phyloP scores from a whole-genome alignment of 108 stramenopile genomes.

The Pseudonitzschia delicatissima region DNA sequence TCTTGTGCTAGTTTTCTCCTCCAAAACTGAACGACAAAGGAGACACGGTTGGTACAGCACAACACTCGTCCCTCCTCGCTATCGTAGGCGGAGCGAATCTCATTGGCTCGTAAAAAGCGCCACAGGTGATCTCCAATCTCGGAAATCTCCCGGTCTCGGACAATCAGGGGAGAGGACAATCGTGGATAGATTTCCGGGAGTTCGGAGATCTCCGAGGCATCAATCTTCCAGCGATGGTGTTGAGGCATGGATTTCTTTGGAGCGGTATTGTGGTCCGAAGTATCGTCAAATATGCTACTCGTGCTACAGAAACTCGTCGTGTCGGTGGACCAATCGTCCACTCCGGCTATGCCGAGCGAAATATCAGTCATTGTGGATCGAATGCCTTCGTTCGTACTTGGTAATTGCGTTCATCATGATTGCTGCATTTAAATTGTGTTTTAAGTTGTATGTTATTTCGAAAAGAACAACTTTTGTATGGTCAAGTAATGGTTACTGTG shows the following conservation, averaged over 20 bases:
- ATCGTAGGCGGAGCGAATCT: background rate
- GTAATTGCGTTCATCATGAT: background rate
- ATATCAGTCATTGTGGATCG: background rate
- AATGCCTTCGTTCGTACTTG: background rate
- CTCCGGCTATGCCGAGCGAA: background rate
- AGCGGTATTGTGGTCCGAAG: background rate
- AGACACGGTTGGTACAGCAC: background rate
- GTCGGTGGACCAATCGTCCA: background rate
- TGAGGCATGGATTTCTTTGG: background rate
- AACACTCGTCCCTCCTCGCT: background rate
- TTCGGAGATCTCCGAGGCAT: background rate
- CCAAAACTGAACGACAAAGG: conserved; percentile 14
- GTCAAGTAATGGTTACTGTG: background rate
- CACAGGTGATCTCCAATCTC: background rate
- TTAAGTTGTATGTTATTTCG: background rate
- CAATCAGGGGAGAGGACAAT: background rate
- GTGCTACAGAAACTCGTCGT: background rate
- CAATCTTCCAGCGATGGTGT: background rate
- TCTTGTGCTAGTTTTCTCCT: background rate
- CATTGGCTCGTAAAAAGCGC: background rate
- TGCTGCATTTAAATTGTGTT: background rate
- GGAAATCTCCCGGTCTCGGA: background rate
- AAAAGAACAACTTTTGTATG: background rate
- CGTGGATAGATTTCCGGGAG: conserved; percentile 2
- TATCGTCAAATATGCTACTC: background rate